Evolutionary conservation across 345 rosid species (phyloP).

Genomic region (Limnanthes douglasii): DNA sequence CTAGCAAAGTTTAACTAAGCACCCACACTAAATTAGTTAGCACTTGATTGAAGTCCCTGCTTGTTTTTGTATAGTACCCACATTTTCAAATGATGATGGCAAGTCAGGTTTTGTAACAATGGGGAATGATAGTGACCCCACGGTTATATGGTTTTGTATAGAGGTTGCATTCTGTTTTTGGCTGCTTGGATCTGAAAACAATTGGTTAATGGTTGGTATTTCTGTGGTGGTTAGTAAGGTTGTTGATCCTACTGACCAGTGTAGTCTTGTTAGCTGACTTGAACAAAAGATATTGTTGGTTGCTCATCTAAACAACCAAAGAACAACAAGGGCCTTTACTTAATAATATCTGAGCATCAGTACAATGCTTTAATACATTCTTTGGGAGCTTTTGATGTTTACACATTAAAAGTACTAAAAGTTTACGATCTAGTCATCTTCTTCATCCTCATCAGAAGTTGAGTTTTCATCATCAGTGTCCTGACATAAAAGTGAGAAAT

Average conservation of each 20-base stretch:
- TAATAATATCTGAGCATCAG: slow-evolving; percentile 8
- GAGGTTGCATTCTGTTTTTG: neutral
- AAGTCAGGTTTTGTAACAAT: neutral
- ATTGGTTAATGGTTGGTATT: too few species aligned
- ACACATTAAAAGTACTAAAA: neutral
- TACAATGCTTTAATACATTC: slow-evolving; percentile 4
- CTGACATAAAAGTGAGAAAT: slow-evolving; percentile 11
- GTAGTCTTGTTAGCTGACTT: too few species aligned
- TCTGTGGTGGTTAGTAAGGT: neutral
- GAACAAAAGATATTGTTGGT: too few species aligned
- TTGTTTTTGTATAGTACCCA: neutral
- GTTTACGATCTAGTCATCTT: slow-evolving; percentile 7
- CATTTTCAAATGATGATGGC: too few species aligned
- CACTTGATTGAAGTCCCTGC: neutral
- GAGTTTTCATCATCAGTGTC: slow-evolving; percentile 20
- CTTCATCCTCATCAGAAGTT: slow-evolving; percentile 12
- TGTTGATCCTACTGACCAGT: neutral
- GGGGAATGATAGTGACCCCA: neutral
- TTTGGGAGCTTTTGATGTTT: neutral
- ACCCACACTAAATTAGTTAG: neutral
- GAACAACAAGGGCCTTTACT: too few species aligned
- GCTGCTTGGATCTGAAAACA: neutral
- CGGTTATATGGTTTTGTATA: neutral
- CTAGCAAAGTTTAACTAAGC: neutral
- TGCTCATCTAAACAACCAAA: too few species aligned